A percentile compares a stretch with the other conserved stretches of the same genome.
Conservation (phyloP, 139 green algal species). For the Mesotaenium endlicherianum region DNA sequence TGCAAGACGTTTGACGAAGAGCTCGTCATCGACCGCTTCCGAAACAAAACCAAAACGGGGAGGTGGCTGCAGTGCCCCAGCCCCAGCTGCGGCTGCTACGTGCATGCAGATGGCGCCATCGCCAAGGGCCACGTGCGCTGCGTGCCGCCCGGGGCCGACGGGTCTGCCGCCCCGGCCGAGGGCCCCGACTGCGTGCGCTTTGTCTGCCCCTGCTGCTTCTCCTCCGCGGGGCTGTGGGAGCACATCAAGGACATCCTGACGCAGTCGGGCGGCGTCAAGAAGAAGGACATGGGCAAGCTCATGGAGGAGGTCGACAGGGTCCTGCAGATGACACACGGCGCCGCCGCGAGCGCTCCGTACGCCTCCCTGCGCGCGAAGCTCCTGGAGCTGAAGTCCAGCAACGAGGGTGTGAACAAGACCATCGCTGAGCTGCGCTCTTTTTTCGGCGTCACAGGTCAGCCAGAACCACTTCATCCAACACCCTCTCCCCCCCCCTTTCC, state of each 20-base stretch:
- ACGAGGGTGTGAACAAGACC: conserved; percentile 1
- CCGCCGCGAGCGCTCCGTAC: neutral
- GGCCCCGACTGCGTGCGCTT: neutral
- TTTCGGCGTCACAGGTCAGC: neutral
- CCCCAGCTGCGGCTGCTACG: conserved; percentile 5
- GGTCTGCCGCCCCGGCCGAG: too few relatives aligned
- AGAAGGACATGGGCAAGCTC: conserved; percentile 7
- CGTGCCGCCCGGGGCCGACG: too few relatives aligned
- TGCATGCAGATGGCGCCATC: neutral
- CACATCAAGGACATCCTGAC: neutral
- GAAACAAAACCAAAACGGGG: neutral
- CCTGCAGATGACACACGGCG: neutral
- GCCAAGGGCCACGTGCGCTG: neutral
- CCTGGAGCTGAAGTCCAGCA: neutral
- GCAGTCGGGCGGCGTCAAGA: neutral
- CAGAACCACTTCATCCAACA: neutral
- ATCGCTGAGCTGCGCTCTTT: neutral
- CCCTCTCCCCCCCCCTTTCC: neutral
- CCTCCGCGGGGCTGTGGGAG: neutral
- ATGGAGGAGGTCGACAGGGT: neutral
- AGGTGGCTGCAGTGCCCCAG: conserved; percentile 2
- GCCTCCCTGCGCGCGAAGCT: neutral
- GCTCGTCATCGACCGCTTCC: conserved; percentile 2
- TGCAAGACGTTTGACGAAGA: neutral
- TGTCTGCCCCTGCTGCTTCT: neutral